These are phyloP conservation scores for Trichoderma erinaceum DNA, from an alignment of 495 filamentous ascomycete species.

Conservation along the genomic window DNA sequence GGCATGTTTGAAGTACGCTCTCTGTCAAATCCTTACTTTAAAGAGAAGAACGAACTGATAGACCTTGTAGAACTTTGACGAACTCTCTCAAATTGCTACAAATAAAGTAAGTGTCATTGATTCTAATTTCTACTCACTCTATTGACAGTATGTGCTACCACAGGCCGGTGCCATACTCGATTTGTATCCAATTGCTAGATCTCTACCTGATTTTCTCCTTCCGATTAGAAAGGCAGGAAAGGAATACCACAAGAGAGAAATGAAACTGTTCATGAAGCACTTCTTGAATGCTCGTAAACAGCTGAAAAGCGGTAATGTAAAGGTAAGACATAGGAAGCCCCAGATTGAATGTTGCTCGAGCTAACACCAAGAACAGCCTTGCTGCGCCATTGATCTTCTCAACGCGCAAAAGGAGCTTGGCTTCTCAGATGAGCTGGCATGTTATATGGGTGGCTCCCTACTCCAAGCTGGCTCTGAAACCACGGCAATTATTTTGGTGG, in stretches of 20 bases:
- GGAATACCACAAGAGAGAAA: conserved; percentile 27
- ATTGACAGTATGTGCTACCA: conserved; percentile 34
- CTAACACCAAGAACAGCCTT: neutral
- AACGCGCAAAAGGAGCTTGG: conserved; percentile 26
- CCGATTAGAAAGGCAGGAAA: conserved; percentile 22
- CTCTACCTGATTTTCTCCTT: conserved; percentile 38
- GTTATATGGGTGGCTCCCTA: conserved; percentile 44
- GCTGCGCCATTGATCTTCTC: neutral
- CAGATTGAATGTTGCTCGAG: neutral
- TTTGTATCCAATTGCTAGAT: conserved; percentile 37
- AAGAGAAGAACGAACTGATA: neutral
- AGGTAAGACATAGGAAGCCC: conserved; percentile 18
- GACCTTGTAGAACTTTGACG: neutral
- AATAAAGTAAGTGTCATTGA: conserved; percentile 15
- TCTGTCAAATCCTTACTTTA: neutral
- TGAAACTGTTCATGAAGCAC: conserved; percentile 31
- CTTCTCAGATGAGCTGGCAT: conserved; percentile 40
- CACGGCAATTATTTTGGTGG: conserved; percentile 40
- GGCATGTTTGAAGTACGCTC: conserved; percentile 40
- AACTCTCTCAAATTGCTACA: neutral
- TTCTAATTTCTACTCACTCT: conserved; percentile 46
- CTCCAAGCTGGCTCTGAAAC: conserved; percentile 44
- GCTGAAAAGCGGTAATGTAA: conserved; percentile 27
- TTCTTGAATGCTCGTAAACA: conserved; percentile 35
- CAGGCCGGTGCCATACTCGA: conserved; percentile 31